Conservation (phyloP, 1,284 basidiomycete species). For the Coniferiporia sulphurascens region DNA sequence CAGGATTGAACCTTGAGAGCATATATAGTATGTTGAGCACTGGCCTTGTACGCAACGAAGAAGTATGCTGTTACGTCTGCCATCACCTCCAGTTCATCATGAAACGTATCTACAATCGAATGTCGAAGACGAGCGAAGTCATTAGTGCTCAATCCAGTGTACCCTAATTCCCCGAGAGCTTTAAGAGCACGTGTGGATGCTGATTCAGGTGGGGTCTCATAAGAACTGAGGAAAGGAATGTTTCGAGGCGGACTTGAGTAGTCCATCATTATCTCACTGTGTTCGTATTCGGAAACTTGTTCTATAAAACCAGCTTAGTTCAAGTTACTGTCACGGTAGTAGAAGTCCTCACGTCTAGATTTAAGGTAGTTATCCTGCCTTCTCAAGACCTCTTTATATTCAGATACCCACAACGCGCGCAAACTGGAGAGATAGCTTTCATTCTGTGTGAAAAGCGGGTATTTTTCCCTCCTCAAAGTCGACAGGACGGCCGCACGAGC, state of each 20-base stretch:
- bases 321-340: not conserved
- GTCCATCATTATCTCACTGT: not conserved
- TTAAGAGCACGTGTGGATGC: slow-evolving; percentile 4
- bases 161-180: slow-evolving; percentile 16
- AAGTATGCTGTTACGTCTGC: slow-evolving; percentile 26
- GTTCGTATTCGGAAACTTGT: not conserved
- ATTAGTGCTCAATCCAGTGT: not conserved
- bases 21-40: not conserved
- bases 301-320: too few species aligned
- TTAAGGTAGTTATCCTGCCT: not conserved
- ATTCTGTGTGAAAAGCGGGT: slow-evolving; percentile 32
- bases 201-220: not conserved
- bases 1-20: not conserved
- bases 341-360: not conserved
- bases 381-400: slow-evolving; percentile 3
- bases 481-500: not conserved
- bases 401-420: slow-evolving; percentile 22
- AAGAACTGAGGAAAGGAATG: not conserved
- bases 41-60: slow-evolving; percentile 27
- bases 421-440: slow-evolving; percentile 23
- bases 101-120: slow-evolving; percentile 16
- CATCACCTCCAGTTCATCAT: slow-evolving; percentile 26
- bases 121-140: slow-evolving; percentile 16
- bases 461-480: slow-evolving; percentile 26
- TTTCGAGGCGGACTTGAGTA: not conserved